These are phyloP conservation scores for Xanthoceras sorbifolium DNA, from an alignment of 345 rosid species.

Conservation along the genomic window DNA sequence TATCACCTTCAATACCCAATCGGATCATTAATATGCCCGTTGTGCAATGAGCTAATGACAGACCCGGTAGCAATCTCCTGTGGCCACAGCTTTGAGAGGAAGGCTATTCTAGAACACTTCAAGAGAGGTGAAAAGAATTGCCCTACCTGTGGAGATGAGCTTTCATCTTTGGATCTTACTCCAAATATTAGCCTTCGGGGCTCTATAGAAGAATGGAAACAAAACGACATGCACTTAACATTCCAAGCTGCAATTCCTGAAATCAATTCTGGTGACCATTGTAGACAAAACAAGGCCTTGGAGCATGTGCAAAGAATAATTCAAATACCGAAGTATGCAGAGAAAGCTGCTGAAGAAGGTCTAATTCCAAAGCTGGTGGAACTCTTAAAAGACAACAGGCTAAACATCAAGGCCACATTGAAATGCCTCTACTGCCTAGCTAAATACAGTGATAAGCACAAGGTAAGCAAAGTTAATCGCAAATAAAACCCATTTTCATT, in stretches of 20 bases:
- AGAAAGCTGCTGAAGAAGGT: slow-evolving; percentile 31
- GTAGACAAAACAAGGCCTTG: slow-evolving; percentile 36
- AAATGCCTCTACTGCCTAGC: slow-evolving; percentile 43
- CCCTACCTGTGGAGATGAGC: slow-evolving; percentile 47
- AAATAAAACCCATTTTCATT: background rate
- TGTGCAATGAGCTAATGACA: slow-evolving; percentile 48
- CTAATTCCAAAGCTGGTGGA: slow-evolving; percentile 40
- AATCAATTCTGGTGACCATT: slow-evolving; percentile 33
- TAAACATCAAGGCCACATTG: slow-evolving; percentile 31
- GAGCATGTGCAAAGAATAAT: slow-evolving; percentile 38
- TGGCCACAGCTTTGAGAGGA: slow-evolving; percentile 56
- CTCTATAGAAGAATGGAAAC: slow-evolving; percentile 48
- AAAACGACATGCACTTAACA: slow-evolving; percentile 40
- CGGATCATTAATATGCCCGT: slow-evolving; percentile 43
- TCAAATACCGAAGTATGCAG: slow-evolving; percentile 37
- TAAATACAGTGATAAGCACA: slow-evolving; percentile 35
- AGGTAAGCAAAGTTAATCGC: slow-evolving; percentile 30
- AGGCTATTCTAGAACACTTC: slow-evolving; percentile 45
- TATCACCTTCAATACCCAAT: slow-evolving; percentile 30
- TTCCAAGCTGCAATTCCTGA: slow-evolving; percentile 40
- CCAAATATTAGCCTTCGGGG: slow-evolving; percentile 47
- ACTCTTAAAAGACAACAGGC: slow-evolving; percentile 33
- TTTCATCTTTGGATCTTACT: slow-evolving; percentile 37
- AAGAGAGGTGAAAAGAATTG: slow-evolving; percentile 38
- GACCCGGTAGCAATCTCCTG: slow-evolving; percentile 51